A percentile compares a stretch with the other conserved stretches of the same genome.
These are phyloP conservation scores for Penicillium psychrofluorescens DNA, from an alignment of 495 filamentous ascomycete genomes.

Conservation along the genomic window DNA sequence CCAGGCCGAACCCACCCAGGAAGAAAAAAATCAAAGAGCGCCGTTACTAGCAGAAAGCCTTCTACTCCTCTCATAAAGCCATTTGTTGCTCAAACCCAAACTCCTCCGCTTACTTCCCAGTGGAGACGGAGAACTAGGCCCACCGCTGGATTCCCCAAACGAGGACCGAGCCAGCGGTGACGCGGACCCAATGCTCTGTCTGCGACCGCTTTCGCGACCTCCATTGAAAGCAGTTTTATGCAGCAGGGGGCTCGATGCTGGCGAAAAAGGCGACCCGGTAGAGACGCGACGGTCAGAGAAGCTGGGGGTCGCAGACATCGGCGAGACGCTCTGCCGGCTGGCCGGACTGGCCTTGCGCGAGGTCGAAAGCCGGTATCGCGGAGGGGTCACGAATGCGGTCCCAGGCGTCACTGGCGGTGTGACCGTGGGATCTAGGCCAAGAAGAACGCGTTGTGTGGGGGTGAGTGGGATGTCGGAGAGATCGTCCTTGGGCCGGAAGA, in stretches of 20 bases:
- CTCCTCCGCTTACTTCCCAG: slow-evolving; percentile 55
- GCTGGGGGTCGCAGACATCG: slow-evolving; percentile 37
- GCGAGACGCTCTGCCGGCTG: slow-evolving; percentile 44
- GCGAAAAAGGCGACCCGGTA: slow-evolving; percentile 39
- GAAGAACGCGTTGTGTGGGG: slow-evolving; percentile 74
- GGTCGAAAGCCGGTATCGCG: slow-evolving; percentile 73
- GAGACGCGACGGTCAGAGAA: slow-evolving; percentile 32
- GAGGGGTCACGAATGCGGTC: slow-evolving; percentile 71
- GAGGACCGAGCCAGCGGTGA: slow-evolving; percentile 31
- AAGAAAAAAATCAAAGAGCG: slow-evolving; percentile 19
- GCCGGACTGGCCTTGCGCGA: slow-evolving; percentile 47
- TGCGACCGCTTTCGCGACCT: slow-evolving; percentile 40
- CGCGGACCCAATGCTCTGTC: slow-evolving; percentile 54
- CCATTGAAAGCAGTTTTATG: slow-evolving; percentile 58
- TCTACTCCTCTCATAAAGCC: slow-evolving; percentile 75
- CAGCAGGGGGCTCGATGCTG: slow-evolving; percentile 56
- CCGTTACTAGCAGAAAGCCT: slow-evolving; percentile 38
- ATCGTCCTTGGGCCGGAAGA: slow-evolving; percentile 64
- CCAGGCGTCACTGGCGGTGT: slow-evolving; percentile 57
- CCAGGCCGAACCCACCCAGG: slow-evolving; percentile 7
- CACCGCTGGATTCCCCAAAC: slow-evolving; percentile 27
- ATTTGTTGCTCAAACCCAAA: slow-evolving; percentile 76
- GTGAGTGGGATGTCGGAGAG: slow-evolving; percentile 87
- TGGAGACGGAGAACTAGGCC: slow-evolving; percentile 57
- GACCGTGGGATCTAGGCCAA: slow-evolving; percentile 69